Base-by-base conservation (phyloP, 768 basidiomycete species). In the Mycena galericulata region DNA sequence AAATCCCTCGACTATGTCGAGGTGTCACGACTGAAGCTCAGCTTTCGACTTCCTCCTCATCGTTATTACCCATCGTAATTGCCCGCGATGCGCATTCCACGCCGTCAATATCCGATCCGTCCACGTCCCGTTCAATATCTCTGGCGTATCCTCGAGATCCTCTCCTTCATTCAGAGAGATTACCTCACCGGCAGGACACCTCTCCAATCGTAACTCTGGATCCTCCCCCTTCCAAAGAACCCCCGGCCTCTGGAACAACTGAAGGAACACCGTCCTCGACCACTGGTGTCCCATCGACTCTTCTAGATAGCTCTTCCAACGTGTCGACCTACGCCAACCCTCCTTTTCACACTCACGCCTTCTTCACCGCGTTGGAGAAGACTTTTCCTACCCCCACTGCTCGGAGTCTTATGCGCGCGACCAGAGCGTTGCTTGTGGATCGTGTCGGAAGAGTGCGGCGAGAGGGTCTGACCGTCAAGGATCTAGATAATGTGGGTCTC, bases 261-360 rank as follows among this genome's bases (percentile, higher is more conserved):
- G 62, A 59, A 26, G 18, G 36, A 38, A 22, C 38, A 17, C 41
- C 49, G 2, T 26, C 56, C 18, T 57, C 45, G n/a, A 69, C 34
- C 61, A 67, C 70, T 27, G 40, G 56, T 29, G 65, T 67, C 49
- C 71, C 71, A 17, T 65, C 68, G 14, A 68, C 67, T n/a, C 71
- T 36, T 20, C 24, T 69, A 38, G 55, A 59, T 40, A 54, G 61
- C 30, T 55, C 69, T 36, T 67, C 65, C 14, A 51, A 27, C 40
- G 53, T 40, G 59, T 56, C 78, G 1, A 78, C 83, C 17, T 91
- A 92, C 76, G 77, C 87, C 18, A 86, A 85, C 36, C 93, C 94
- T 10, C 94, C 94, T 0, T 96, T 96, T 75, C 86, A 96, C 73
- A 96, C 94, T 2, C 91, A 96, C 78, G 82, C 85, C 3, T 95